Evolutionary conservation across 495 filamentous ascomycete species (phyloP).

Genomic region (Neurospora sublineolata): DNA sequence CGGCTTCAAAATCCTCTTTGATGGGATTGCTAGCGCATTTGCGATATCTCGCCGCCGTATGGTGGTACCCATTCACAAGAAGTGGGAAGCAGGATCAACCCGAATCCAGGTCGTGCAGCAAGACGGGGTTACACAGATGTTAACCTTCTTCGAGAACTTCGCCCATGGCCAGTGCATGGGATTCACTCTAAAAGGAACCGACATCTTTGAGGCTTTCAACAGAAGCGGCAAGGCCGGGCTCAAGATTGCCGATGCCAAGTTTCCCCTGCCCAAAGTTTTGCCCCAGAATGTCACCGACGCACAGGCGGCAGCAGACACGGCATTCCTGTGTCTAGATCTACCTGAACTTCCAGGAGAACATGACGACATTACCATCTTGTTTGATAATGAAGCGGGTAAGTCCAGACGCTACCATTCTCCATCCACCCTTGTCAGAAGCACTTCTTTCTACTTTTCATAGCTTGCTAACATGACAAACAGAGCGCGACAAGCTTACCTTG

Average conservation of each 20-base stretch:
- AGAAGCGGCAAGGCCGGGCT: conserved; percentile 56
- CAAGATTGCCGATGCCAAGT: conserved; percentile 78
- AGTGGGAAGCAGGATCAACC: conserved; percentile 66
- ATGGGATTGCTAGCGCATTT: conserved; percentile 60
- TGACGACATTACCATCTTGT: conserved; percentile 76
- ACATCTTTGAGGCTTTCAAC: conserved; percentile 61
- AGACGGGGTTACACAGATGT: conserved; percentile 57
- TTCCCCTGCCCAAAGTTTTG: conserved; percentile 59
- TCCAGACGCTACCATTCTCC: conserved; percentile 6
- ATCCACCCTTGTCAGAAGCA: not conserved
- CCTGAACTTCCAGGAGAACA: conserved; percentile 82
- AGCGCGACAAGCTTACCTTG: conserved; percentile 32
- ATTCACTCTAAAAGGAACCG: conserved; percentile 69
- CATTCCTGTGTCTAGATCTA: conserved; percentile 72
- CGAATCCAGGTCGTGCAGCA: conserved; percentile 69
- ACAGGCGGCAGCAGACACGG: conserved; percentile 30
- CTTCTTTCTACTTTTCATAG: not conserved
- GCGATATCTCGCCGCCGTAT: conserved; percentile 74
- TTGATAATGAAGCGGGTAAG: conserved; percentile 70
- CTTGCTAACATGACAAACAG: conserved; percentile 21
- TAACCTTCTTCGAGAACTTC: conserved; percentile 78
- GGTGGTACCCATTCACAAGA: conserved; percentile 85
- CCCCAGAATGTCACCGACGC: conserved; percentile 31
- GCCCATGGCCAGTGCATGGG: conserved; percentile 77
- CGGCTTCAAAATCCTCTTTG: conserved; percentile 63